Evolutionary conservation across 805 yeast genomes (phyloP), one percentile per base, ranked within the genome.

Genomic region (Ogataea ramenticola): DNA sequence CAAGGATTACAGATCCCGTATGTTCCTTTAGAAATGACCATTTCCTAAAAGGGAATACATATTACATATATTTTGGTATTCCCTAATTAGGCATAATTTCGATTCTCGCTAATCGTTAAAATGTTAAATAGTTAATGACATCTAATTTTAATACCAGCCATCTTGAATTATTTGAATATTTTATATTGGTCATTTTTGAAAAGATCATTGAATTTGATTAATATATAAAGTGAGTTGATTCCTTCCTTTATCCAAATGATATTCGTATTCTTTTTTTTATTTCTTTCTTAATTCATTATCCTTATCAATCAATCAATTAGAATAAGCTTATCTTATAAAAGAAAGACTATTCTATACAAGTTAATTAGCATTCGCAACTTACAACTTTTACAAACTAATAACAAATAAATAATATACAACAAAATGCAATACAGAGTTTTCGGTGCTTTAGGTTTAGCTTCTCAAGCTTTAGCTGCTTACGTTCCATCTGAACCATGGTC

Each of bases 401-500:
- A 8, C 12, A 29, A 29, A 4, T 29, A 29, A 10, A 29, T 15
- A 29, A 29, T 29, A 29, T 29, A 29, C 12, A 8, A 8, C 10
- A 36, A 24, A 58, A 70, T 69, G 75, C 75, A 70, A 65, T 69
- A 66, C 68, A 70, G 65, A 56, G 42, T 54, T 33, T 44, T 67
- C 38, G 48, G 59, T 40, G 61, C 70, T 43, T 54, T 72, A 42
- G 64, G 74, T 51, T 57, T 77, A 36, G 71, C 73, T 43, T 60
- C 77, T n/a, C 47, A 70, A 16, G 70, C 80, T 30, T 43, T 71
- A 42, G 82, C 84, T 42, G 86, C 86, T 46, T 75, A 75, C 53
- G 76, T 79, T 52, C 85, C 84, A 49, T 62, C 79, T 43, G 82
- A 77, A 47, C 79, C 82, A 54, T 83, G 85, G 85, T 64, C 83